A percentile compares a stretch with the other conserved stretches of the same genome.
Evolutionary conservation across 2,329 filamentous ascomycete genomes (phyloP).

Genomic region (Alternaria arbusti): DNA sequence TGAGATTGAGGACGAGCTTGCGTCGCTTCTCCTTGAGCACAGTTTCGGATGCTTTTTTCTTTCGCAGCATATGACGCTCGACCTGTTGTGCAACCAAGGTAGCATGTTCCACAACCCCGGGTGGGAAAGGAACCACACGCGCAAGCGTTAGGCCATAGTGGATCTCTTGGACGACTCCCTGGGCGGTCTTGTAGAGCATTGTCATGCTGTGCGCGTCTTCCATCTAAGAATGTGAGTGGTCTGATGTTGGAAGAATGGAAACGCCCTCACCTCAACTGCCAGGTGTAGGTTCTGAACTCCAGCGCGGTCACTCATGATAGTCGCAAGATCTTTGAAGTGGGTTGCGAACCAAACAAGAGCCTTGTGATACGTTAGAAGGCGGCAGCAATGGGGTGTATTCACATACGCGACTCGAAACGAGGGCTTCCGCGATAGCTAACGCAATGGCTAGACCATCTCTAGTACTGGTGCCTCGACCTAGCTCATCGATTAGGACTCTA

Average conservation of each 20-base stretch:
- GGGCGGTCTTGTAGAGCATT: conserved; percentile 85
- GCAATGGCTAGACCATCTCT: conserved; percentile 89
- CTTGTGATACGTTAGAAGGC: conserved; percentile 31
- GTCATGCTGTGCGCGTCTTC: conserved; percentile 68
- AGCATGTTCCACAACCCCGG: conserved; percentile 70
- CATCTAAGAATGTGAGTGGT: conserved; percentile 26
- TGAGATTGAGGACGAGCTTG: conserved; percentile 74
- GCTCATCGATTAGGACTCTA: conserved; percentile 81
- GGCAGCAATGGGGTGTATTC: background rate
- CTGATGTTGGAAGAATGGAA: background rate
- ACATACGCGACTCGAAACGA: conserved; percentile 70
- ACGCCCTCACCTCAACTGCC: conserved; percentile 66
- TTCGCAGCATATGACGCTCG: conserved; percentile 62
- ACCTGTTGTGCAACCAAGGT: conserved; percentile 70
- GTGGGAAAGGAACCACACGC: conserved; percentile 74
- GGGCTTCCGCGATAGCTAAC: conserved; percentile 84
- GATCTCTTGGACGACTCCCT: conserved; percentile 72
- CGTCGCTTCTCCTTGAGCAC: conserved; percentile 68
- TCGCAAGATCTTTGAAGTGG: conserved; percentile 84
- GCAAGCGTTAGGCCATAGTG: conserved; percentile 89
- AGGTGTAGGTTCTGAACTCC: conserved; percentile 87
- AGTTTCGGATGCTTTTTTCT: conserved; percentile 64
- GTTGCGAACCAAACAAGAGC: conserved; percentile 92
- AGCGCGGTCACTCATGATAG: conserved; percentile 73
- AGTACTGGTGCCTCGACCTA: conserved; percentile 89